phyloP scores from a whole-genome alignment of 805 yeast genomes.

The Ogataea paraovalis region DNA sequence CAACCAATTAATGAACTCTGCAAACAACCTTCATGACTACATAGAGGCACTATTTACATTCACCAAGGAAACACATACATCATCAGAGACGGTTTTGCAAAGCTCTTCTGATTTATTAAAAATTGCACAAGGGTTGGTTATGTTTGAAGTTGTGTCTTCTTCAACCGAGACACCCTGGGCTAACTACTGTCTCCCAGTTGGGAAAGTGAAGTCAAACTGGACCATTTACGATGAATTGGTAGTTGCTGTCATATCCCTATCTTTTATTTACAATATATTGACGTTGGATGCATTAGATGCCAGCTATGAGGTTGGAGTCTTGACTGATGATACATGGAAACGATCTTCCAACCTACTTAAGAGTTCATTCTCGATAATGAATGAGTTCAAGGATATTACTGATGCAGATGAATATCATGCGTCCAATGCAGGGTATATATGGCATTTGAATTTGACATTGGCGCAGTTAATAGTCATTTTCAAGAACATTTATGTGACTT shows the following conservation, averaged over 20 bases:
- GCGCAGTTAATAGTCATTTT: constrained; percentile 23
- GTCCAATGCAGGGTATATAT: constrained; percentile 7
- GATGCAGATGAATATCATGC: constrained; percentile 4
- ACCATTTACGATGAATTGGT: constrained; percentile 24
- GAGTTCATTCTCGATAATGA: constrained; percentile 17
- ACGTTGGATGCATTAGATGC: constrained; percentile 15
- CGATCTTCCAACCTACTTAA: constrained; percentile 20
- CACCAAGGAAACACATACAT: background rate
- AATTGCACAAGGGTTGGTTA: constrained; percentile 4
- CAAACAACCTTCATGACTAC: constrained; percentile 21
- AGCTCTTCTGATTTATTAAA: constrained; percentile 9
- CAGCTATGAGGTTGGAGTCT: constrained; percentile 4
- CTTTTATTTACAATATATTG: constrained; percentile 14
- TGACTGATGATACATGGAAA: constrained; percentile 22
- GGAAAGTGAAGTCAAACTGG: constrained; percentile 12
- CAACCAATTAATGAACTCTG: constrained; percentile 21
- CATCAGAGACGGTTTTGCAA: background rate
- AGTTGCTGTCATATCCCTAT: constrained; percentile 15
- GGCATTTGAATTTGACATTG: constrained; percentile 16
- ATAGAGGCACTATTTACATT: constrained; percentile 21
- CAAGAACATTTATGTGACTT: constrained; percentile 18
- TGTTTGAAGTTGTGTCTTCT: constrained; percentile 3
- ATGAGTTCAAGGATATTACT: constrained; percentile 11
- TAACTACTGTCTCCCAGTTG: constrained; percentile 2
- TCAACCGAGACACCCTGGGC: constrained; percentile 17